Conservation (phyloP, 768 basidiomycete genomes). For the Tylopilus plumbeoviolaceoides region DNA sequence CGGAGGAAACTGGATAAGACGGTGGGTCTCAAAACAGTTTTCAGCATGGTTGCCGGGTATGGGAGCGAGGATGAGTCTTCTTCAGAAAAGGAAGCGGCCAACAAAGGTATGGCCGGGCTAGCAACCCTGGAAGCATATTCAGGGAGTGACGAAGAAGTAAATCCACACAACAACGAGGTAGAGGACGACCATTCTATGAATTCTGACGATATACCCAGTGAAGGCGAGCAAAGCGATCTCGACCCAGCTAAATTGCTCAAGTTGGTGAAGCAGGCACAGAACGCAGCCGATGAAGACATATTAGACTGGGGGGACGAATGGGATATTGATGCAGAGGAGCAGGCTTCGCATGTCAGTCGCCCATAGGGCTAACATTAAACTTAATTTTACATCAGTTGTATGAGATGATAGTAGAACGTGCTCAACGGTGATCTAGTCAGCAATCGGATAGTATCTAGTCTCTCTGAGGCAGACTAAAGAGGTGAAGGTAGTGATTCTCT, state of each 20-base stretch:
- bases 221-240: slow-evolving; percentile 14
- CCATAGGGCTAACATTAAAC: not conserved
- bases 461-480: not conserved
- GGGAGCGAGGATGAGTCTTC: slow-evolving; percentile 47
- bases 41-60: slow-evolving; percentile 56
- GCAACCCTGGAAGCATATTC: slow-evolving; percentile 24
- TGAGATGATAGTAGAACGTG: not conserved
- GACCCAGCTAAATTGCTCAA: slow-evolving; percentile 23
- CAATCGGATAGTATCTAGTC: slow-evolving; percentile 2
- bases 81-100: slow-evolving; percentile 17
- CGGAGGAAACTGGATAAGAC: slow-evolving; percentile 51
- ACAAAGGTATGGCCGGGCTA: slow-evolving; percentile 10
- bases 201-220: slow-evolving; percentile 13
- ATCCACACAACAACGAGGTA: not conserved
- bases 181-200: slow-evolving; percentile 12
- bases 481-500: not conserved
- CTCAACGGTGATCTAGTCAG: not conserved
- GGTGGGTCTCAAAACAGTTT: slow-evolving; percentile 53
- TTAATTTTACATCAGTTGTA: too few relatives aligned
- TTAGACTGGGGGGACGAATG: slow-evolving; percentile 32
- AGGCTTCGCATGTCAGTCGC: not conserved
- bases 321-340: slow-evolving; percentile 16
- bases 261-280: slow-evolving; percentile 20
- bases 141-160: slow-evolving; percentile 16
- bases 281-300: slow-evolving; percentile 25